Evolutionary conservation across 306 rosid species (phyloP), one percentile per base, ranked within the genome.

Genomic region (Cicer bijugum): DNA sequence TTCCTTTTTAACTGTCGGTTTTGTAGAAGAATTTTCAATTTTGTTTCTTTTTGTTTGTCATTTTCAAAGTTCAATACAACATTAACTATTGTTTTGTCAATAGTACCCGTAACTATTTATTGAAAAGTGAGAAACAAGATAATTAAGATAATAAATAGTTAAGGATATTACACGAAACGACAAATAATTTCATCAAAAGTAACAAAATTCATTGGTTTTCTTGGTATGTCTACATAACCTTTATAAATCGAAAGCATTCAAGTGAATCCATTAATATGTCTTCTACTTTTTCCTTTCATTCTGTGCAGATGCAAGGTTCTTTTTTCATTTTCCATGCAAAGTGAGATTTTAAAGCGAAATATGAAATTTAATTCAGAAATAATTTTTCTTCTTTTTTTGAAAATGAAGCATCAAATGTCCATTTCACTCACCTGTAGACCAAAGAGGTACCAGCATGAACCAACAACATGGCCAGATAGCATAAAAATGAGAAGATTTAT

Each of bases 401-500:
- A 17, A 55, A 19, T 14, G 56, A 74, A 12, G 17, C 19, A 46
- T 57, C 33, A 61, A 33, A 73, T 35, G 38, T 73, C 53, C 70
- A 52, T 48, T 53, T 9, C 45, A 77, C 87, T 59, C 52, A 89
- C 97, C 95, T 89, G 97, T 69, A 91, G 82, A 40, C 97, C 96
- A 39, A 91, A 75, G 53, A 89, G 97, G 72, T 91, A 91, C 96
- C 96, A 91, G 76, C 82, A 63, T 14, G 93, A 85, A 40, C 97
- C 97, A 56, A 89, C 89, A 60, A 89, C 60, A 58, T 91, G 97
- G 48, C 90, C 89, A 56, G 90, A 62, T 51, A 91, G 76, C 80
- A 89, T 80, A 78, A 80, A 88, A n/a, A 86, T 85, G 76, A 85
- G 84, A 79, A 89, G 92, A 85, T 91, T 87, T 60, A 91, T 85